Evolutionary conservation across 441 rosid genomes (phyloP).

Genomic region (Croton laevigatus): DNA sequence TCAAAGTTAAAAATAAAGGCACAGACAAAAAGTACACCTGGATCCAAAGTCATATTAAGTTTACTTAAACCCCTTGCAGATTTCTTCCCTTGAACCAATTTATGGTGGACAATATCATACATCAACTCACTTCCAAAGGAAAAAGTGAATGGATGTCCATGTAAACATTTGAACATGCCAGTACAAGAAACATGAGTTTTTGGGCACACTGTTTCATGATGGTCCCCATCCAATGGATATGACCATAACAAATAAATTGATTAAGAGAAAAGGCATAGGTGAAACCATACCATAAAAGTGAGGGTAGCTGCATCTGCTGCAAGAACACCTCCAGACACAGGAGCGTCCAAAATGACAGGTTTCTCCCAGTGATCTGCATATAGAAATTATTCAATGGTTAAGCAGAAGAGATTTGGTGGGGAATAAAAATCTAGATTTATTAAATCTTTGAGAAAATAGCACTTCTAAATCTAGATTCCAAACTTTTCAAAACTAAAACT

Average conservation of each 20-base stretch:
- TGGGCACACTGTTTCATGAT: background rate
- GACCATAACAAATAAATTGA: background rate
- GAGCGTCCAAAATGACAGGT: conserved; percentile 92
- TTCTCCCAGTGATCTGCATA: conserved; percentile 51
- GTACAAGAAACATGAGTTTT: background rate
- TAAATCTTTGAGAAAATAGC: background rate
- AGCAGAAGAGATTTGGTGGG: background rate
- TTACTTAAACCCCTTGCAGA: background rate
- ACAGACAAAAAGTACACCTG: background rate
- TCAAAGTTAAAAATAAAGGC: background rate
- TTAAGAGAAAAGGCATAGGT: conserved; percentile 13
- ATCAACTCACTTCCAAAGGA: background rate
- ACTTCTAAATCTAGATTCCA: background rate
- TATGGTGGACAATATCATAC: background rate
- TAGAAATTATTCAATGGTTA: background rate
- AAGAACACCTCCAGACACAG: conserved; percentile 92
- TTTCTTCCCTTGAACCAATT: conserved; percentile 1
- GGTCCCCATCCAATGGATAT: background rate
- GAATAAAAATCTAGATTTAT: background rate
- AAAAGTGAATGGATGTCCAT: background rate
- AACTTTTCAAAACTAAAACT: background rate
- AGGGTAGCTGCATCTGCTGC: conserved; percentile 83
- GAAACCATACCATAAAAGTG: conserved; percentile 71
- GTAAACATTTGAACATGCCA: background rate
- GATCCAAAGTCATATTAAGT: background rate